Evolutionary conservation across 192 early-diverging fungal species (phyloP).

Genomic region (Entophlyctis luteolus): DNA sequence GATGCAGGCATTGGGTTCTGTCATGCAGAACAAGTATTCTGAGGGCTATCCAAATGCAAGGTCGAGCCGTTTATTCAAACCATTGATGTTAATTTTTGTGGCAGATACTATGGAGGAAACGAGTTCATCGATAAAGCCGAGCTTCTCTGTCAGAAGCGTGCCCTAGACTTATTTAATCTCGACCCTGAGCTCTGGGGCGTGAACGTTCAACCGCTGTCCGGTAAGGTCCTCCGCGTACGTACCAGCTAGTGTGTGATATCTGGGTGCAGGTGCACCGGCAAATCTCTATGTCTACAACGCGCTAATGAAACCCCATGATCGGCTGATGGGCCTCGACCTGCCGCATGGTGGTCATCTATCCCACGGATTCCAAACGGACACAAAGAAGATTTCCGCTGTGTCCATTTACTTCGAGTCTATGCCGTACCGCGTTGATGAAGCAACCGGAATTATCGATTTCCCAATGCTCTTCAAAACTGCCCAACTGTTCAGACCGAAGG

Average conservation of each 20-base stretch:
- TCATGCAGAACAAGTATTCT: slow-evolving; percentile 99
- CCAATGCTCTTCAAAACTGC: slow-evolving; percentile 80
- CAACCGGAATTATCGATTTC: slow-evolving; percentile 89
- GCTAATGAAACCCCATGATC: slow-evolving; percentile 90
- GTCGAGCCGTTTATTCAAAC: slow-evolving; percentile 16
- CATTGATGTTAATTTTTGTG: background rate
- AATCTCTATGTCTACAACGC: slow-evolving; percentile 97
- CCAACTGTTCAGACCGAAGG: slow-evolving; percentile 86
- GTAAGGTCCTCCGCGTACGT: slow-evolving; percentile 2
- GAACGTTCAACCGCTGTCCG: slow-evolving; percentile 94
- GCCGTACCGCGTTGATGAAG: slow-evolving; percentile 88
- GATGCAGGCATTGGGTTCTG: slow-evolving; percentile 92
- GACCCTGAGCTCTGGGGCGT: slow-evolving; percentile 88
- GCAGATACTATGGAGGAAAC: slow-evolving; percentile 98
- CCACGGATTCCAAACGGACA: slow-evolving; percentile 95
- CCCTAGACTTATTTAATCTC: slow-evolving; percentile 88
- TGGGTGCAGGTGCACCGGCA: slow-evolving; percentile 75
- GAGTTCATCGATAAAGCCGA: slow-evolving; percentile 96
- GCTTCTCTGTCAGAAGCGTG: slow-evolving; percentile 87
- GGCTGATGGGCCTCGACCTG: slow-evolving; percentile 97
- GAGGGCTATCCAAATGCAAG: slow-evolving; percentile 95
- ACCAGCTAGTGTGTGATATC: background rate
- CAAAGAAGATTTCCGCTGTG: slow-evolving; percentile 93
- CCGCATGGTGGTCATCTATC: slow-evolving; percentile 98
- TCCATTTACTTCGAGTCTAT: slow-evolving; percentile 95